These are phyloP conservation scores for Cryptosporidium ryanae DNA, from an alignment of 169 alveolate species.

Conservation along the genomic window DNA sequence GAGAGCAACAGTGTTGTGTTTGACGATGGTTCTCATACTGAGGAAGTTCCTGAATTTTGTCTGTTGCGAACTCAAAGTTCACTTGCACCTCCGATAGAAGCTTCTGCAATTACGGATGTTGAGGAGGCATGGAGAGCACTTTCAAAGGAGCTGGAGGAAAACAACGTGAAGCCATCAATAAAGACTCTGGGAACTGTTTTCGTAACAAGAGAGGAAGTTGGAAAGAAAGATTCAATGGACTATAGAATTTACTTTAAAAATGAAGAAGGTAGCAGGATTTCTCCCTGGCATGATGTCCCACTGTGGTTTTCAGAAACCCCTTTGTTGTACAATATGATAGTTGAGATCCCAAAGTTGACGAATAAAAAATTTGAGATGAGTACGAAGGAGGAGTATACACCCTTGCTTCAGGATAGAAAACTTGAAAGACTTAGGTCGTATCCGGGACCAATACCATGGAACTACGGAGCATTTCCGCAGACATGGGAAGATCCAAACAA, in stretches of 20 bases:
- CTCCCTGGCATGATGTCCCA: conserved; percentile 77
- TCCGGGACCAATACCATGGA: conserved; percentile 88
- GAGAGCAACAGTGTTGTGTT: conserved; percentile 26
- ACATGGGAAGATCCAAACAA: conserved; percentile 92
- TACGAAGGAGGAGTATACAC: conserved; percentile 77
- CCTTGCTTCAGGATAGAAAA: conserved; percentile 81
- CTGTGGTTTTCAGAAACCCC: conserved; percentile 74
- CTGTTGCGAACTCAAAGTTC: conserved; percentile 66
- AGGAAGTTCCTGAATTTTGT: conserved; percentile 29
- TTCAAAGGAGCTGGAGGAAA: conserved; percentile 49
- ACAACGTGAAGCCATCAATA: background rate
- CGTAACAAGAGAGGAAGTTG: conserved; percentile 64
- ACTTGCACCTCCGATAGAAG: conserved; percentile 70
- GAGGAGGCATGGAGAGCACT: conserved; percentile 71
- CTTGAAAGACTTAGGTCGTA: conserved; percentile 80
- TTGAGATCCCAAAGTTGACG: conserved; percentile 81
- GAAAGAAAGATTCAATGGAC: conserved; percentile 64
- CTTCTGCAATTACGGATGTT: conserved; percentile 57
- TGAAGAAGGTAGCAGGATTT: conserved; percentile 69
- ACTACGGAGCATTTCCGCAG: conserved; percentile 93
- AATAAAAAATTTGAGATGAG: conserved; percentile 82
- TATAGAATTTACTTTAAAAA: conserved; percentile 51
- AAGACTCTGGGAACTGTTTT: conserved; percentile 63
- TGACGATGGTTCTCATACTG: conserved; percentile 23
- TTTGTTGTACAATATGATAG: conserved; percentile 78